A percentile compares a stretch with the other conserved stretches of the same genome.
Conservation (phyloP, 1,284 basidiomycete species). For the Ganoderma lingzhi region DNA sequence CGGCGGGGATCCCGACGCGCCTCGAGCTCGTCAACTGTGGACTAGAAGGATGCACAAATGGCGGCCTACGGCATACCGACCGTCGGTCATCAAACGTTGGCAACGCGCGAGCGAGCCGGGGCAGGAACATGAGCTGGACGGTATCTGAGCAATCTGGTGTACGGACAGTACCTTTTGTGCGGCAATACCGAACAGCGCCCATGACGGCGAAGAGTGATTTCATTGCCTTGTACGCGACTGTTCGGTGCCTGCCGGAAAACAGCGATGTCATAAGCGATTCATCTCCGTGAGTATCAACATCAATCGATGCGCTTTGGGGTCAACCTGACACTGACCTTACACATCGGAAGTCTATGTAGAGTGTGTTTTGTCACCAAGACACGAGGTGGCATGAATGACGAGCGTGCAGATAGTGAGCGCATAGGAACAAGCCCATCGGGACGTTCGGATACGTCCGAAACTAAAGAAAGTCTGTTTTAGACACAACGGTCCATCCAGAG, state of each 20-base stretch:
- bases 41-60: background rate
- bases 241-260: conserved; percentile 2
- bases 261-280: conserved; percentile 8
- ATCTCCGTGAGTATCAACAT: conserved; percentile 2
- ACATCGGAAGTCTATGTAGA: background rate
- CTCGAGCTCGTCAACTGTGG: background rate
- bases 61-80: background rate
- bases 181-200: conserved; percentile 7
- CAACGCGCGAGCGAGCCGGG: conserved; percentile 4
- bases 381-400: background rate
- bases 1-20: conserved; percentile 1
- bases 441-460: background rate
- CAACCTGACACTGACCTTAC: background rate
- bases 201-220: conserved; percentile 3
- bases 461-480: background rate
- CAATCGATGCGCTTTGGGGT: background rate
- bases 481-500: background rate
- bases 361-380: background rate
- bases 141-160: conserved; percentile 3
- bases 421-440: background rate
- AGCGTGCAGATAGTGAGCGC: background rate
- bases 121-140: background rate
- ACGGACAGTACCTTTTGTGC: background rate
- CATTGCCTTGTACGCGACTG: conserved; percentile 5
- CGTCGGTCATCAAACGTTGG: conserved; percentile 9